Evolutionary conservation across 2,329 filamentous ascomycete species (phyloP).

Genomic region (Xylaria arbuscula): DNA sequence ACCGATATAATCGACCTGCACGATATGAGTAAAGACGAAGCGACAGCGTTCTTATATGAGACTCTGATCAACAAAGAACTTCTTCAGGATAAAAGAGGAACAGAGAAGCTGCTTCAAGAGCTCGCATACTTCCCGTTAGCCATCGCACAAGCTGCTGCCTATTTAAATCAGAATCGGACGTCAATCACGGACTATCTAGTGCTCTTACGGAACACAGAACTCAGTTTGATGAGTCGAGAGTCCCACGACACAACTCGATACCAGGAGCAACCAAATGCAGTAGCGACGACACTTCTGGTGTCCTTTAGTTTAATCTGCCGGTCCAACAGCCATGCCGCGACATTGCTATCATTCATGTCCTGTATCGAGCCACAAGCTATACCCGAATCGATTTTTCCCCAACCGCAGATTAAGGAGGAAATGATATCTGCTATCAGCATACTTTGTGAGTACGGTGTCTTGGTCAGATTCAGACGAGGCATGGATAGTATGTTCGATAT

Average conservation of each 20-base stretch:
- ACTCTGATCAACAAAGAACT: constrained; percentile 51
- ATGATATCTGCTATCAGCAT: constrained; percentile 48
- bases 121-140: constrained; percentile 56
- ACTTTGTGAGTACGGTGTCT: too few relatives aligned
- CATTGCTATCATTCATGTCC: constrained; percentile 54
- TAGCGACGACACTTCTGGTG: constrained; percentile 55
- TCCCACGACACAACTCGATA: constrained; percentile 52
- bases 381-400: constrained; percentile 51
- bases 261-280: constrained; percentile 48
- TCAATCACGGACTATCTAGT: constrained; percentile 50
- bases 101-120: constrained; percentile 46
- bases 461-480: too few relatives aligned
- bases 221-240: constrained; percentile 50
- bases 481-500: too few relatives aligned
- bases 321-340: constrained; percentile 48
- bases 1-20: constrained; percentile 47
- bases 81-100: constrained; percentile 24
- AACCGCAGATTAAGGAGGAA: constrained; percentile 18
- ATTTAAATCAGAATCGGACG: constrained; percentile 52
- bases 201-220: constrained; percentile 48
- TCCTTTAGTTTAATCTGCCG: constrained; percentile 54
- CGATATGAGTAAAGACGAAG: constrained; percentile 48
- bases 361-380: constrained; percentile 56
- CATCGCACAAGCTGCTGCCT: constrained; percentile 56
- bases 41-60: constrained; percentile 45